Percentiles rank a stretch among this genome's conserved stretches.
Conservation (phyloP, 2,329 filamentous ascomycete species). For the Arthrobotrys megalospora region DNA sequence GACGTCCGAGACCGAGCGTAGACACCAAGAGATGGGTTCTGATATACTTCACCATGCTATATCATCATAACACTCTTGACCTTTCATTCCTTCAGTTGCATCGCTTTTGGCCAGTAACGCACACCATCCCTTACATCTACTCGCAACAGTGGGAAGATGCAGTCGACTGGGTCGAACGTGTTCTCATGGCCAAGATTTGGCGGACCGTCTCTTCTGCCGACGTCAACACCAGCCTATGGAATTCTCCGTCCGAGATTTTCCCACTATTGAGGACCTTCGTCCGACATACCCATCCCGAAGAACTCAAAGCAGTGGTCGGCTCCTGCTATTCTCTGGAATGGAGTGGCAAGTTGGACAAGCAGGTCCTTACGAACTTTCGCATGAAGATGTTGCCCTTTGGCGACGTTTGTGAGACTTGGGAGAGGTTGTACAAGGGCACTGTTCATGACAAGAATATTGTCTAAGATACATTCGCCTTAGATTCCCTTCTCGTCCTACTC, state of each 20-base stretch:
- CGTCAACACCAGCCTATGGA: conserved; percentile 43
- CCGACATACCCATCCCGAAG: conserved; percentile 48
- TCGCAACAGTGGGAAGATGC: conserved; percentile 52
- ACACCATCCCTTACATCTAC: conserved; percentile 34
- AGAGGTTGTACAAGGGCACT: conserved; percentile 53
- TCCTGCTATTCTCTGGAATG: conserved; percentile 37
- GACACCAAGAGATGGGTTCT: conserved; percentile 52
- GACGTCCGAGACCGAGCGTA: conserved; percentile 27
- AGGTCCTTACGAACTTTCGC: conserved; percentile 43
- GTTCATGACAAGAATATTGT: conserved; percentile 55
- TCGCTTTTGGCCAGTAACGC: conserved; percentile 36
- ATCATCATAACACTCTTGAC: conserved; percentile 56
- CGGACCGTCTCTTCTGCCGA: conserved; percentile 40
- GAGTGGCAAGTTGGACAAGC: conserved; percentile 28
- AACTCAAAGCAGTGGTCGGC: conserved; percentile 39
- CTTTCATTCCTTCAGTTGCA: conserved; percentile 44
- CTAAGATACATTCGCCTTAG: neutral
- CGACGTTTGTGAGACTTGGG: conserved; percentile 56
- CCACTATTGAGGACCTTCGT: conserved; percentile 54
- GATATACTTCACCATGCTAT: conserved; percentile 52
- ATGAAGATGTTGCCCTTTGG: conserved; percentile 49
- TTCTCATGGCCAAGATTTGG: conserved; percentile 58
- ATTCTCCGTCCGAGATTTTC: conserved; percentile 50
- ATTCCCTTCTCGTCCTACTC: neutral
- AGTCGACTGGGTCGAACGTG: conserved; percentile 52